phyloP scores from a whole-genome alignment of 805 yeast species.

The Phaffomyces antillensis region DNA sequence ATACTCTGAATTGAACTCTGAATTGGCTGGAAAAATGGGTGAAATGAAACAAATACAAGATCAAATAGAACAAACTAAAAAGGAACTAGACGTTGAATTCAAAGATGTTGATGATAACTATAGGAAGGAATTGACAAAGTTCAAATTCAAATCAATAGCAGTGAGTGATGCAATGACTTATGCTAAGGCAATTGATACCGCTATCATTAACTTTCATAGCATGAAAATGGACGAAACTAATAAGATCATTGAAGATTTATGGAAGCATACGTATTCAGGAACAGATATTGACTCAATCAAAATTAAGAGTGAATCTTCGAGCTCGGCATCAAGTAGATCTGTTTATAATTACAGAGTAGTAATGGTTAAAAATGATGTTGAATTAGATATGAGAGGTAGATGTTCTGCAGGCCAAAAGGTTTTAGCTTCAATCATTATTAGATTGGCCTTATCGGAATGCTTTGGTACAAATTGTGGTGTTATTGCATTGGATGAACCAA shows the following conservation, averaged over 20 bases:
- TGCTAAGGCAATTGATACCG: constrained; percentile 80
- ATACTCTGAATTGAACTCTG: constrained; percentile 51
- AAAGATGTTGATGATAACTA: constrained; percentile 57
- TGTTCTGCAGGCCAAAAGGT: constrained; percentile 98
- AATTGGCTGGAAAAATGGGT: constrained; percentile 72
- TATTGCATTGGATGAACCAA: constrained; percentile 95
- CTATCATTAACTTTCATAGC: constrained; percentile 89
- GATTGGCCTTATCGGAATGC: constrained; percentile 91
- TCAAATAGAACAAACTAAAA: constrained; percentile 48
- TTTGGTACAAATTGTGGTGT: constrained; percentile 94
- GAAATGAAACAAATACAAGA: constrained; percentile 78
- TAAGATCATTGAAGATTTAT: constrained; percentile 76
- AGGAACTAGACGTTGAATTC: constrained; percentile 66
- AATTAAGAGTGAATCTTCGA: constrained; percentile 60
- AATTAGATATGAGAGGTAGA: constrained; percentile 95
- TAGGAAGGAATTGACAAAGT: constrained; percentile 62
- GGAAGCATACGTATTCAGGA: constrained; percentile 93
- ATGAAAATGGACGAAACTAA: constrained; percentile 91
- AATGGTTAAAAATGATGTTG: constrained; percentile 88
- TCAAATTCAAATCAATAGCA: constrained; percentile 69
- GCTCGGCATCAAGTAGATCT: constrained; percentile 34
- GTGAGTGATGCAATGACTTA: constrained; percentile 78
- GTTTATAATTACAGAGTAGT: constrained; percentile 90
- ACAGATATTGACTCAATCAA: constrained; percentile 90
- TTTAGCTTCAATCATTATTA: constrained; percentile 81